Evolutionary conservation across 345 rosid genomes (phyloP).

Genomic region (Heritiera fomes): DNA sequence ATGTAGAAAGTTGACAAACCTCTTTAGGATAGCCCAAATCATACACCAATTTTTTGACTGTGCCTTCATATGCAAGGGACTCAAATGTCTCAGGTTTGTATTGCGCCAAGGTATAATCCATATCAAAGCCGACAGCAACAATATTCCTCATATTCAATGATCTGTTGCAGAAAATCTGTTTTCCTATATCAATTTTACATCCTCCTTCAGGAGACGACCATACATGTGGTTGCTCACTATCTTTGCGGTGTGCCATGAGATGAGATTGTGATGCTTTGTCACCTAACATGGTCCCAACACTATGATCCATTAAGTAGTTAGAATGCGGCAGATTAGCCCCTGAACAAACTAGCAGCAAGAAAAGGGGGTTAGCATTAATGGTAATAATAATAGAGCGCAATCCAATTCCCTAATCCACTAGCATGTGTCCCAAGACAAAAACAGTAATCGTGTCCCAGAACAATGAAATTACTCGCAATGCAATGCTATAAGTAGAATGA

Average conservation of each 20-base stretch:
- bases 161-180: conserved; percentile 92
- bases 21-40: conserved; percentile 87
- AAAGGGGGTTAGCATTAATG: background rate
- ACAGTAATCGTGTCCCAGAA: background rate
- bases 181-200: conserved; percentile 53
- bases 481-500: background rate
- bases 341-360: conserved; percentile 28
- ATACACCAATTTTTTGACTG: conserved; percentile 78
- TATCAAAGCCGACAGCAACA: conserved; percentile 92
- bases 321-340: conserved; percentile 48
- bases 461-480: background rate
- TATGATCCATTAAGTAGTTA: conserved; percentile 56
- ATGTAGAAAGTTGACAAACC: conserved; percentile 49
- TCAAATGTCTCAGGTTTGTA: conserved; percentile 96
- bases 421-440: background rate
- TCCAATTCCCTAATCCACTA: background rate
- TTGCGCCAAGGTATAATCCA: conserved; percentile 98
- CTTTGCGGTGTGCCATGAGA: conserved; percentile 29
- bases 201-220: conserved; percentile 80
- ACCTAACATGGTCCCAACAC: conserved; percentile 30
- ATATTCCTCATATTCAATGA: conserved; percentile 92
- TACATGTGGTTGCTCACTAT: conserved; percentile 44
- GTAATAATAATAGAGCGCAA: no score
- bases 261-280: conserved; percentile 40
- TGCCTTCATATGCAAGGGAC: conserved; percentile 91